Base-by-base conservation (phyloP, 768 basidiomycete genomes). In the Tubosaeta sp. region DNA sequence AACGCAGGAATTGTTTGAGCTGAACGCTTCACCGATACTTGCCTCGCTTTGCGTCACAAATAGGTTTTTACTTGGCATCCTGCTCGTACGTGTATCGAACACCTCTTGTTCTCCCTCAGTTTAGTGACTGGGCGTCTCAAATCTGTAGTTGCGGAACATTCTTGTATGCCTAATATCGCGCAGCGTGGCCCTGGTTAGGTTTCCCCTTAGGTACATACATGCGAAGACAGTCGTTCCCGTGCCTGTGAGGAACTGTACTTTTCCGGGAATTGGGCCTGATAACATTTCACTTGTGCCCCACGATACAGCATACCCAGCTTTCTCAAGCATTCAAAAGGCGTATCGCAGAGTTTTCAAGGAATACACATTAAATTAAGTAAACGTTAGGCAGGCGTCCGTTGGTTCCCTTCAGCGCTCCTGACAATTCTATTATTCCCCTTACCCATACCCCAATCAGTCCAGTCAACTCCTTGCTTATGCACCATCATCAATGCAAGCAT, bases 401-500 rank as follows among this genome's bases (percentile, higher is more conserved):
- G 29, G 14, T 39, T 29, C n/a, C 5, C 44, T 29, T 53, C 39
- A 18, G 16, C 14, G 12, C 21, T 42, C 19, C 51, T 19, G 11
- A n/a, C 11, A n/a, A 0, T 31, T 8, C 10, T 12, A 27, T 42
- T 42, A 3, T 6, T 24, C 19, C 13, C 38, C 19, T 49, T 52
- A 10, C 16, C 21, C 14, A 41, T 24, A 3, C 45, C 27, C 84
- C 84, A 87, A 40, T 79, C 71, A 22, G 75, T 59, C 90, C 90
- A 93, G 56, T 87, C 83, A 59, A 88, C 73, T 1, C 88, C 87
- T 60, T 86, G 83, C 72, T 97, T 97, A 70, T 95, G 93, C 49
- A 88, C 73, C 90, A 99, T 93, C 89, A 94, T 93, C 58, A 98
- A 73, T 3, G 84, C 92, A 54, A 98, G 75, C 6, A 97, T 74